Conservation (phyloP, 768 basidiomycete species). For the Agrocybe praecox region DNA sequence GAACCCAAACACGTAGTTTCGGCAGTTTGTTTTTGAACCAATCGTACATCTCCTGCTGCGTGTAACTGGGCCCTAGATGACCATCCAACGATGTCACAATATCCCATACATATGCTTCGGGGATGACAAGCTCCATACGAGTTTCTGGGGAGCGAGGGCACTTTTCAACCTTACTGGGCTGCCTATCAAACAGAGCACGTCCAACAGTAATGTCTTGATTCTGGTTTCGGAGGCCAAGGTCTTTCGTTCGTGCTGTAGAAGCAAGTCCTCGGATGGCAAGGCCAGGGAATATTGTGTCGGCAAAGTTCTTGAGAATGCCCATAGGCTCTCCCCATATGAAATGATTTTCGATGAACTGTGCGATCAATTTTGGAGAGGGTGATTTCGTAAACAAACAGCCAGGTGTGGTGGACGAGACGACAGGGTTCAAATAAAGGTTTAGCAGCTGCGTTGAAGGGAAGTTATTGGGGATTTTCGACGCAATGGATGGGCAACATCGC, state of each 20-base stretch:
- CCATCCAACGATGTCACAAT: neutral
- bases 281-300: too few relatives aligned
- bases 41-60: neutral
- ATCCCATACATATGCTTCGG: neutral
- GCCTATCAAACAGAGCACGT: too few relatives aligned
- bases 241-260: neutral
- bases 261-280: too few relatives aligned
- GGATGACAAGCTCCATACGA: neutral
- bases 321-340: too few relatives aligned
- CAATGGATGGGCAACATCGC: neutral
- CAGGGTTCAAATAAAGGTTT: neutral
- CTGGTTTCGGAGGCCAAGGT: neutral
- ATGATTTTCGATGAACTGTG: neutral
- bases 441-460: neutral
- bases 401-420: neutral
- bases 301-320: too few relatives aligned
- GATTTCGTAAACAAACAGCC: neutral
- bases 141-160: too few relatives aligned
- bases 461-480: neutral
- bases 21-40: neutral
- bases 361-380: neutral
- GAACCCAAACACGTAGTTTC: neutral
- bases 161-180: too few relatives aligned
- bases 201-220: too few relatives aligned
- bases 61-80: neutral